Evolutionary conservation across 2,329 filamentous ascomycete species (phyloP).

Genomic region (Aspergillus sclerotialis): DNA sequence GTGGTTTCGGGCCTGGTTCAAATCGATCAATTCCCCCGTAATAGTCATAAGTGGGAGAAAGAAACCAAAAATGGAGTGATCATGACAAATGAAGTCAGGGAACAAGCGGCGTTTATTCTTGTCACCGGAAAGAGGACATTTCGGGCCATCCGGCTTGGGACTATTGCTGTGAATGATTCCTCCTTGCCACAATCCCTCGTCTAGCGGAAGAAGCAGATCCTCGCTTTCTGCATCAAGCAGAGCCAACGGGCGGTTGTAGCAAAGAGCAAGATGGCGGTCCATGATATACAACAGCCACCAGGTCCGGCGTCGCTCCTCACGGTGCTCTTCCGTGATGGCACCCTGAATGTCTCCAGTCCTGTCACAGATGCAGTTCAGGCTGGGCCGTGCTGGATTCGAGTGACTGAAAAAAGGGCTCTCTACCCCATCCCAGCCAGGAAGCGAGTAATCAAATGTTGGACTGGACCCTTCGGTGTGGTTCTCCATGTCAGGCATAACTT

Average conservation of each 20-base stretch:
- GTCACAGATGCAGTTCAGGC: conserved; percentile 31
- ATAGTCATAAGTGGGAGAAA: conserved; percentile 95
- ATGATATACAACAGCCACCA: conserved; percentile 95
- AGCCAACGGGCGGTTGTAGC: conserved; percentile 85
- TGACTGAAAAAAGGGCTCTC: conserved; percentile 44
- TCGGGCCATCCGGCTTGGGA: conserved; percentile 30
- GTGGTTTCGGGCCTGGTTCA: conserved; percentile 83
- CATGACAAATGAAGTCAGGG: conserved; percentile 76
- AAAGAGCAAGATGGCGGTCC: conserved; percentile 81
- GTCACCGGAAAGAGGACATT: conserved; percentile 26
- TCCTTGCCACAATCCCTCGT: conserved; percentile 78
- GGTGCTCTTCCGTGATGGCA: conserved; percentile 66
- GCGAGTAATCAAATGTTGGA: conserved; percentile 24
- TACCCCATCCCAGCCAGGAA: conserved; percentile 39
- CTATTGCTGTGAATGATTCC: conserved; percentile 63
- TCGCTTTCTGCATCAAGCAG: conserved; percentile 84
- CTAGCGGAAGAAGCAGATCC: conserved; percentile 74
- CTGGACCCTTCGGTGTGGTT: conserved; percentile 24
- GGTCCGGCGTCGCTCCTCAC: conserved; percentile 79
- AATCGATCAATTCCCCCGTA: conserved; percentile 80
- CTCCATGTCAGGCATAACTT: conserved; percentile 25
- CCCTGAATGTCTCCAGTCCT: conserved; percentile 14
- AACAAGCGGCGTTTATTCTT: conserved; percentile 52
- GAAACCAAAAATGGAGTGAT: conserved; percentile 84
- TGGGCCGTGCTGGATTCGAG: conserved; percentile 25